Percentiles rank a stretch among this genome's conserved stretches.
These are phyloP conservation scores for Claviceps capensis DNA, from an alignment of 2,329 filamentous ascomycete genomes.

Conservation along the genomic window DNA sequence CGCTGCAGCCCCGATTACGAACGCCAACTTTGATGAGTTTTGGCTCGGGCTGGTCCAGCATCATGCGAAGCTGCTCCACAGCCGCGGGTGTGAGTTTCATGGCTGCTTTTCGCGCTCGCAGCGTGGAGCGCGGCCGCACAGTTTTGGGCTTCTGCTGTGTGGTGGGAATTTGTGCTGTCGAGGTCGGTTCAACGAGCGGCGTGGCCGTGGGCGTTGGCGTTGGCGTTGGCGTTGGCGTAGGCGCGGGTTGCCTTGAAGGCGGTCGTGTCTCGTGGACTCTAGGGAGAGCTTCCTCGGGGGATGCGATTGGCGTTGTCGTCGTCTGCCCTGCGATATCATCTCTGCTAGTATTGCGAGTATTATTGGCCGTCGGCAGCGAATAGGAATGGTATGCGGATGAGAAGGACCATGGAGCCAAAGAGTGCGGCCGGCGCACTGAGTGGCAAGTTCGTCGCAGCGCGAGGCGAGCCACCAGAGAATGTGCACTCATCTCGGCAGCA, in stretches of 20 bases:
- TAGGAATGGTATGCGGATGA: slow-evolving; percentile 37
- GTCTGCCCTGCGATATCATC: slow-evolving; percentile 29
- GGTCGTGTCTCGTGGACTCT: slow-evolving; percentile 39
- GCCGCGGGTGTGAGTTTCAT: slow-evolving; percentile 75
- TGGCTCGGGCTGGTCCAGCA: slow-evolving; percentile 75
- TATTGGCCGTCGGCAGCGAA: slow-evolving; percentile 29
- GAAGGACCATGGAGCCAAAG: slow-evolving; percentile 22
- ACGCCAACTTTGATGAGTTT: slow-evolving; percentile 93
- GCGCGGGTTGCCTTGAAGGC: slow-evolving; percentile 12
- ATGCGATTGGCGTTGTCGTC: slow-evolving; percentile 32
- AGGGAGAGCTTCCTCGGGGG: slow-evolving; percentile 29
- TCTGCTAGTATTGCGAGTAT: slow-evolving; percentile 26
- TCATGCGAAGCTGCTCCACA: slow-evolving; percentile 59
- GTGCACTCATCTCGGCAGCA: slow-evolving; percentile 28
- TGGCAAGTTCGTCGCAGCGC: slow-evolving; percentile 27
- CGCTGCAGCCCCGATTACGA: slow-evolving; percentile 86
- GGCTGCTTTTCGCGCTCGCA: slow-evolving; percentile 68
- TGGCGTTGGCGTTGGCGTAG: slow-evolving; percentile 4
- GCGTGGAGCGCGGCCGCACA: slow-evolving; percentile 21
- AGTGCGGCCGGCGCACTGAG: slow-evolving; percentile 22
- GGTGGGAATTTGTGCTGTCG: neutral
- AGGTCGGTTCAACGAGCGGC: slow-evolving; percentile 6
- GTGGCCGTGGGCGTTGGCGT: slow-evolving; percentile 6
- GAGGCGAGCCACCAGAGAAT: slow-evolving; percentile 26
- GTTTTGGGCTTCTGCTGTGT: slow-evolving; percentile 39